Evolutionary conservation across 164 flowering plant genomes (phyloP).

Genomic region (Tetracentron sinense): DNA sequence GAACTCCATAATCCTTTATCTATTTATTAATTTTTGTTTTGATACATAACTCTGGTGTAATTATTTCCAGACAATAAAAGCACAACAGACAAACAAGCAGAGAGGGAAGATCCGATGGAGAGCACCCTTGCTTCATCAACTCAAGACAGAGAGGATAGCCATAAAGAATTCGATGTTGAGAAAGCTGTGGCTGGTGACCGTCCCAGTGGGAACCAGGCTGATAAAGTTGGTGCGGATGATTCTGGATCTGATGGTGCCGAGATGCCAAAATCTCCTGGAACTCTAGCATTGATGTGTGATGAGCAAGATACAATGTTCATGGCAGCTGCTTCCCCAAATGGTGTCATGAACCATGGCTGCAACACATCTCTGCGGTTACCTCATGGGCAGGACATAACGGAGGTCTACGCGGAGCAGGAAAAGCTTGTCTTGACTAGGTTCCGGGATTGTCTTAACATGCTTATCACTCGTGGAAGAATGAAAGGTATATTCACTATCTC

Average conservation of each 20-base stretch:
- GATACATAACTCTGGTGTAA: too few species aligned
- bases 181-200: conserved; percentile 38
- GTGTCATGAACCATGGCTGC: conserved; percentile 27
- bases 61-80: conserved; percentile 37
- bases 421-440: conserved; percentile 60
- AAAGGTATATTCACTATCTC: conserved; percentile 46
- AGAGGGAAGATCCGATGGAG: conserved; percentile 32
- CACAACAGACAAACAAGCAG: conserved; percentile 33
- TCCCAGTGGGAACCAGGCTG: conserved; percentile 43
- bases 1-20: background rate
- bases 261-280: conserved; percentile 85
- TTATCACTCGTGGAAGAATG: conserved; percentile 69
- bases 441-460: conserved; percentile 68
- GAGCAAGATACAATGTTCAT: conserved; percentile 82
- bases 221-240: conserved; percentile 40
- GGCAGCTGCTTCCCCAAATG: conserved; percentile 57
- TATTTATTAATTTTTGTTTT: too few species aligned
- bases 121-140: conserved; percentile 41
- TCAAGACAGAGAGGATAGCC: conserved; percentile 36
- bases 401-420: conserved; percentile 77
- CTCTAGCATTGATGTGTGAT: conserved; percentile 92
- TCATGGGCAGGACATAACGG: conserved; percentile 48
- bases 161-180: conserved; percentile 36
- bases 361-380: conserved; percentile 38
- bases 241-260: conserved; percentile 59